Evolutionary conservation across 208 protist genomes (phyloP).

Genomic region (Crithidia expoeki): DNA sequence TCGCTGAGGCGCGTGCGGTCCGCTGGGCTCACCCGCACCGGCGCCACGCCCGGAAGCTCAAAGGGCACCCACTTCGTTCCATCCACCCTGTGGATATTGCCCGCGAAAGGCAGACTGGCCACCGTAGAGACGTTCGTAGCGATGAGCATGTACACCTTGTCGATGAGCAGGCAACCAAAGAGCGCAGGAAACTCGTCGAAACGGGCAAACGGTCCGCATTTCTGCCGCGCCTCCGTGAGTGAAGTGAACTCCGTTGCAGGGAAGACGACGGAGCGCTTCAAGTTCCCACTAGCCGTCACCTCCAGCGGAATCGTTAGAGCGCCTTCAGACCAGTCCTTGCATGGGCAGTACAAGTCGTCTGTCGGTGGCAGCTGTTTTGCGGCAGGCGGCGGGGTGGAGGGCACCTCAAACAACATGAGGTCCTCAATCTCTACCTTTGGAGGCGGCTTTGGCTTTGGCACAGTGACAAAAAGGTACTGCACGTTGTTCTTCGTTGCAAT

Average conservation of each 20-base stretch:
- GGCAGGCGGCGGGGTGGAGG: not conserved
- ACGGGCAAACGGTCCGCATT: conserved; percentile 68
- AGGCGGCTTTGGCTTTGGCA: conserved; percentile 47
- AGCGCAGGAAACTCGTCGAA: conserved; percentile 66
- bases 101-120: conserved; percentile 56
- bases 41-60: conserved; percentile 59
- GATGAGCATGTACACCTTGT: conserved; percentile 84
- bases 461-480: conserved; percentile 66
- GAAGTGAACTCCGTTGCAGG: conserved; percentile 58
- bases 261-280: conserved; percentile 57
- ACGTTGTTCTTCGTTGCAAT: conserved; percentile 46
- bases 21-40: conserved; percentile 42
- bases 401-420: conserved; percentile 76
- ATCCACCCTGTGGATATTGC: conserved; percentile 58
- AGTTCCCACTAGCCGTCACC: conserved; percentile 59
- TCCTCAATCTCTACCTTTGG: conserved; percentile 49
- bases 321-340: conserved; percentile 37
- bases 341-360: conserved; percentile 35
- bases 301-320: conserved; percentile 48
- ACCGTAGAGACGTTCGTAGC: conserved; percentile 47
- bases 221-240: conserved; percentile 49
- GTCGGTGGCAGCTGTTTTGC: conserved; percentile 16
- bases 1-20: conserved; percentile 70
- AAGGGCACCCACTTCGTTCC: conserved; percentile 82
- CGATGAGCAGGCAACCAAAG: conserved; percentile 76